These are phyloP conservation scores for Penicillium argentinense DNA, from an alignment of 495 filamentous ascomycete species.

Conservation along the genomic window DNA sequence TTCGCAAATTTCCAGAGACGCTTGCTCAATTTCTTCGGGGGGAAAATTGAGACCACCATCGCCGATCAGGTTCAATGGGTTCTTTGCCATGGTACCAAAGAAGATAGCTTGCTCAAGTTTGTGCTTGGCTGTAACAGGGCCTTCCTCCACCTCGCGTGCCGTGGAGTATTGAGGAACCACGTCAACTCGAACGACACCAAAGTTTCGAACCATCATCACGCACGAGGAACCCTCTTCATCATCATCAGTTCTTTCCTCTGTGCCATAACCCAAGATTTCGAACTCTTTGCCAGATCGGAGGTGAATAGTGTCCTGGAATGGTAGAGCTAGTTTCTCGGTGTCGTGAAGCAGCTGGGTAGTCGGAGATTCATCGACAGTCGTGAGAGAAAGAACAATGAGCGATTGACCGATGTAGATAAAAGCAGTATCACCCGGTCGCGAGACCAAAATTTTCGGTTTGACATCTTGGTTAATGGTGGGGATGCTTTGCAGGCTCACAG, in stretches of 20 bases:
- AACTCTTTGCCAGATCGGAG: conserved; percentile 64
- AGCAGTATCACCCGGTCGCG: conserved; percentile 73
- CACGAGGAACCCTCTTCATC: conserved; percentile 56
- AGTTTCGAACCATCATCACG: conserved; percentile 73
- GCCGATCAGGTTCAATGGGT: conserved; percentile 75
- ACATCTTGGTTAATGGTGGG: conserved; percentile 32
- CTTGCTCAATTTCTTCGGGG: conserved; percentile 67
- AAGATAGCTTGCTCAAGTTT: conserved; percentile 95
- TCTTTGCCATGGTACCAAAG: conserved; percentile 76
- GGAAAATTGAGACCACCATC: conserved; percentile 62
- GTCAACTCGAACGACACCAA: conserved; percentile 73
- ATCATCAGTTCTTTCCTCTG: conserved; percentile 37
- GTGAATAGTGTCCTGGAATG: conserved; percentile 83
- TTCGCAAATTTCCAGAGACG: conserved; percentile 74
- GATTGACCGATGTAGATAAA: conserved; percentile 77
- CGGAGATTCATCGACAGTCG: conserved; percentile 56
- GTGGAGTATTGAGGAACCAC: conserved; percentile 32
- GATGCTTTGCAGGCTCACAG: conserved; percentile 26
- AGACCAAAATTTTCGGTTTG: conserved; percentile 72
- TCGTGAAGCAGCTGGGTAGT: conserved; percentile 69
- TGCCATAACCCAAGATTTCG: conserved; percentile 45
- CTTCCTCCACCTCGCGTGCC: conserved; percentile 30
- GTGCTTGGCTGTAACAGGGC: conserved; percentile 69
- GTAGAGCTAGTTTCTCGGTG: conserved; percentile 50
- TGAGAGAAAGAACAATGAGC: conserved; percentile 72